Conservation (phyloP, 345 rosid species). For the Sonneratia alba region DNA sequence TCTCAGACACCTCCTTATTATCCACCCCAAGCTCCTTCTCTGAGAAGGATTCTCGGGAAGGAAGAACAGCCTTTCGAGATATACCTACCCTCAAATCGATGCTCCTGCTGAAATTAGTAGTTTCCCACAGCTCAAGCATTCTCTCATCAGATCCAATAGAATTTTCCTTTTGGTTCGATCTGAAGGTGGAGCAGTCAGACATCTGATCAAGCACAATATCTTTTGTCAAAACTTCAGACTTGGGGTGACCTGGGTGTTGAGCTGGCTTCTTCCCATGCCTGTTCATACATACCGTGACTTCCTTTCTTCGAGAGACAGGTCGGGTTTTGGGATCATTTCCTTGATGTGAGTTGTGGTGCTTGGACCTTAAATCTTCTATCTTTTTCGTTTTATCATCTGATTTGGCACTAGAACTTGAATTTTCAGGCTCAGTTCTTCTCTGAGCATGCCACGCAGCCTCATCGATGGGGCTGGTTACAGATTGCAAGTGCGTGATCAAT, state of each 20-base stretch:
- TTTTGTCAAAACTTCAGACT: conserved; percentile 50
- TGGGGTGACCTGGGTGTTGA: conserved; percentile 1
- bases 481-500: conserved; percentile 25
- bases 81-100: conserved; percentile 38
- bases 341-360: conserved; percentile 19
- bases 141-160: conserved; percentile 38
- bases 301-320: conserved; percentile 33
- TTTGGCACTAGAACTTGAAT: conserved; percentile 35
- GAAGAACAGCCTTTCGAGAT: conserved; percentile 21
- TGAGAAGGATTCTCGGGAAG: conserved; percentile 39
- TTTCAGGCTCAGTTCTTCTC: conserved; percentile 41
- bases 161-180: conserved; percentile 33
- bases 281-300: conserved; percentile 17
- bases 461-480: conserved; percentile 43
- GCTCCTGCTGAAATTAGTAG: conserved; percentile 30
- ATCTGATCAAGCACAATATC: conserved; percentile 92
- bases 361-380: conserved; percentile 26
- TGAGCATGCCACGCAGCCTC: conserved; percentile 47
- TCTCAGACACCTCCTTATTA: conserved; percentile 50
- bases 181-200: conserved; percentile 39
- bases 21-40: conserved; percentile 71
- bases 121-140: conserved; percentile 59
- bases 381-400: conserved; percentile 42
- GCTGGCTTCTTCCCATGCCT: background rate
- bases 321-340: conserved; percentile 26